phyloP scores from a whole-genome alignment of 2,329 filamentous ascomycete genomes.

The Teratosphaeria destructans region DNA sequence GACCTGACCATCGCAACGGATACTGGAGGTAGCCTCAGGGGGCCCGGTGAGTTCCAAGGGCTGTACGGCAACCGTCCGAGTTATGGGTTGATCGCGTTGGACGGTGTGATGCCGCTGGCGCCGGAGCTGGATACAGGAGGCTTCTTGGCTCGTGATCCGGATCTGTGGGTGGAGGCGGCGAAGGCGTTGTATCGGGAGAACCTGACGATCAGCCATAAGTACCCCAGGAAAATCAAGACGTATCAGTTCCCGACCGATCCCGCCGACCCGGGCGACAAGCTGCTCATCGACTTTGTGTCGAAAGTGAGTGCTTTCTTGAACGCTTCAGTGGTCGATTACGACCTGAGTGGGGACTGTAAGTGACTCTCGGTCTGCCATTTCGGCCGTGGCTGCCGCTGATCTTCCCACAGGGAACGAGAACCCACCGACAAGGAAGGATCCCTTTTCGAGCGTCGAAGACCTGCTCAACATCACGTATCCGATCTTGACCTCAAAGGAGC shows the following conservation, averaged over 20 bases:
- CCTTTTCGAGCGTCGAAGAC: slow-evolving; percentile 22
- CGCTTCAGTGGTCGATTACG: slow-evolving; percentile 27
- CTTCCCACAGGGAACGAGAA: slow-evolving; percentile 15
- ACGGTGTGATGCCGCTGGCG: slow-evolving; percentile 40
- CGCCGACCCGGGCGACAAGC: slow-evolving; percentile 26
- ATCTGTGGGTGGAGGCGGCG: slow-evolving; percentile 34
- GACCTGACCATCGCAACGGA: slow-evolving; percentile 42
- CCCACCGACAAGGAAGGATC: slow-evolving; percentile 15
- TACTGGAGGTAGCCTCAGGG: slow-evolving; percentile 41
- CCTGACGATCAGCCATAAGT: slow-evolving; percentile 31
- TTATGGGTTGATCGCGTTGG: slow-evolving; percentile 36
- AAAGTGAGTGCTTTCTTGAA: slow-evolving; percentile 35
- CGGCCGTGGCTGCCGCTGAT: background rate
- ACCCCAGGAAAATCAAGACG: slow-evolving; percentile 34
- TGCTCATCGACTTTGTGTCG: slow-evolving; percentile 33
- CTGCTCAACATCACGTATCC: slow-evolving; percentile 38
- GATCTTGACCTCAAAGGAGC: slow-evolving; percentile 38
- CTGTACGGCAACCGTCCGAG: slow-evolving; percentile 42
- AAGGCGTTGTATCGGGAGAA: slow-evolving; percentile 36
- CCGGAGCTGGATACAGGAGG: slow-evolving; percentile 40
- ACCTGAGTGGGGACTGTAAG: slow-evolving; percentile 27
- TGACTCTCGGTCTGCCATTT: background rate
- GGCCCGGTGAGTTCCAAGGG: slow-evolving; percentile 39
- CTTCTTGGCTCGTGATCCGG: slow-evolving; percentile 36
- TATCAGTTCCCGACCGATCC: slow-evolving; percentile 33